These are phyloP conservation scores for Pisolithus thermaeus DNA, from an alignment of 1,284 basidiomycete genomes.

Conservation along the genomic window DNA sequence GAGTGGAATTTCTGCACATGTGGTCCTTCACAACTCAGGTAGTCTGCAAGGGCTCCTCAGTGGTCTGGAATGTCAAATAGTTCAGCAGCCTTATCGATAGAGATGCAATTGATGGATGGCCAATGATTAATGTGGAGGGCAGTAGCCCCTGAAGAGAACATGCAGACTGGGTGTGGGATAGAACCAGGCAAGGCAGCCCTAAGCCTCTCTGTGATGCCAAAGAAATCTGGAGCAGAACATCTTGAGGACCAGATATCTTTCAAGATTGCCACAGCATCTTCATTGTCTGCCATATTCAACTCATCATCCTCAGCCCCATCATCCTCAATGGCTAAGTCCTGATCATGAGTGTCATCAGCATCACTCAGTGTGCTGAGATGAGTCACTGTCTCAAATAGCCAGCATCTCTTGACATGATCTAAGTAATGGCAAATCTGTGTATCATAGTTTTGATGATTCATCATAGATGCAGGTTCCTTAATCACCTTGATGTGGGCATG, in stretches of 20 bases:
- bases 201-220: conserved; percentile 7
- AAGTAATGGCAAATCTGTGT: conserved; percentile 26
- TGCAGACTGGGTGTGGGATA: conserved; percentile 7
- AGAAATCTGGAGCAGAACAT: not conserved
- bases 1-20: conserved; percentile 3
- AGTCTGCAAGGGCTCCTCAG: conserved; percentile 21
- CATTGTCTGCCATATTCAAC: not conserved
- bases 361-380: conserved; percentile 4
- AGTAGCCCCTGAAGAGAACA: conserved; percentile 10
- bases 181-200: not conserved
- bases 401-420: conserved; percentile 23
- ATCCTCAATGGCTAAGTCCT: too few relatives aligned
- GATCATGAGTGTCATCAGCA: conserved; percentile 10
- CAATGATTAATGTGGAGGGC: conserved; percentile 22
- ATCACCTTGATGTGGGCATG: conserved; percentile 24
- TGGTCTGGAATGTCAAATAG: conserved; percentile 24
- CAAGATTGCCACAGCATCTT: not conserved
- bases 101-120: conserved; percentile 9
- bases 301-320: not conserved
- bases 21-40: conserved; percentile 9
- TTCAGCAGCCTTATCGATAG: conserved; percentile 18
- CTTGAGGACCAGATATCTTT: not conserved
- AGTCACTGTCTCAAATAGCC: conserved; percentile 21
- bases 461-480: conserved; percentile 17
- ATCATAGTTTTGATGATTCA: conserved; percentile 27